Evolutionary conservation across 2,329 filamentous ascomycete genomes (phyloP), one percentile per base, ranked within the genome.

Genomic region (Trichoderma sp.): DNA sequence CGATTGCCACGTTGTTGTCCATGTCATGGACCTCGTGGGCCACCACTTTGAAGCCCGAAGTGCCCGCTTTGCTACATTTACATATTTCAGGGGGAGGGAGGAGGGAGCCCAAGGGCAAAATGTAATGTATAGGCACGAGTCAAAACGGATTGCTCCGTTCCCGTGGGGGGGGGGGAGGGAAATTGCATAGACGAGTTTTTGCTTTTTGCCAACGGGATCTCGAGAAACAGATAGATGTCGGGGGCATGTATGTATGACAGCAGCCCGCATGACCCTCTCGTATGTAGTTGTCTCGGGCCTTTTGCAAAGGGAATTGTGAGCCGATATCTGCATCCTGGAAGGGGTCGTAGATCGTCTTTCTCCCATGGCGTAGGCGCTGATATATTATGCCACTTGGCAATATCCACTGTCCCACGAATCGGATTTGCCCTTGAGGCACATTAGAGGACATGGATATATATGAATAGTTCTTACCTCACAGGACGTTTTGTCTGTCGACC

Each of bases 1-100:
- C 69, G 33, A 18, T 33, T 73, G 69, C 69, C 69, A 73, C 69
- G 69, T 73, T 73, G 60, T 64, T 72, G 59, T 62, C 60, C 35
- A 56, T 69, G 66, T 69, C 66, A 33, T 56, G 66, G 66, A 69
- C 31, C 31, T 73, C 59, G 69, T 56, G 59, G 69, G 59, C 56
- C 56, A 35, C 69, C 21, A 53, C 41, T 63, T 12, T 27, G 31
- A 21, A 62, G 53, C 59, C 56, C 38, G n/a, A 21, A 21, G 59
- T 63, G 60, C 41, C 60, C 68, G 56, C 68, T 73, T 73, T 64
- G 60, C 24, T 65, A 29, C 68, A 60, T 50, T 38, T 38, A 38
- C 35, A 38, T 38, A 35, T 14, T 33, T 56, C 16, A 33, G 31
- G 18, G 38, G 69, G 24, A 27, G 27, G 68, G 7, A 16, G 16